These are phyloP conservation scores for Beta corolliflora DNA, from an alignment of 179 eudicot genomes.

Conservation along the genomic window DNA sequence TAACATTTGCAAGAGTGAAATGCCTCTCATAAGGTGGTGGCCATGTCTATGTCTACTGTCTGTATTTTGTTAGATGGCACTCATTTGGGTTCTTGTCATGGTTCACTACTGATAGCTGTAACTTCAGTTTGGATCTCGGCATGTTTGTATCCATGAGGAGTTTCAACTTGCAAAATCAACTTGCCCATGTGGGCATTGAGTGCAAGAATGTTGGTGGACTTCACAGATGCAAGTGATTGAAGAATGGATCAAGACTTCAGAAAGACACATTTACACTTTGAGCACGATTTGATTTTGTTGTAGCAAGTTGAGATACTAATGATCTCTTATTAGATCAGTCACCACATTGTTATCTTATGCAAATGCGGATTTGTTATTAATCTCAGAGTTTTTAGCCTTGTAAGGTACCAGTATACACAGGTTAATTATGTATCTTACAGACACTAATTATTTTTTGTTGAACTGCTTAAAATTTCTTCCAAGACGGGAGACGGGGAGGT, in stretches of 20 bases:
- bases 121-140: too few relatives aligned
- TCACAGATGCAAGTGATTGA: neutral
- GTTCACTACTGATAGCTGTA: neutral
- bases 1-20: slow-evolving; percentile 86
- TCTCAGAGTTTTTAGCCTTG: neutral
- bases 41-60: neutral
- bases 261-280: neutral
- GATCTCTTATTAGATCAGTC: neutral
- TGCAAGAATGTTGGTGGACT: neutral
- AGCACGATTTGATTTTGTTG: neutral
- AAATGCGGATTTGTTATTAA: neutral
- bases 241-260: neutral
- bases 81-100: neutral
- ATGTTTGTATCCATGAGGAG: neutral
- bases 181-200: neutral
- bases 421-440: neutral
- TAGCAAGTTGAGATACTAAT: neutral
- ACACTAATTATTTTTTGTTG: neutral
- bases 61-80: neutral
- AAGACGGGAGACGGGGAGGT: too few relatives aligned
- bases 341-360: neutral
- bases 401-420: neutral
- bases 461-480: neutral
- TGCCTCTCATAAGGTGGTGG: slow-evolving; percentile 29
- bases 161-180: neutral